Conservation (phyloP, 495 filamentous ascomycete genomes). For the Aspergillus asperescens region DNA sequence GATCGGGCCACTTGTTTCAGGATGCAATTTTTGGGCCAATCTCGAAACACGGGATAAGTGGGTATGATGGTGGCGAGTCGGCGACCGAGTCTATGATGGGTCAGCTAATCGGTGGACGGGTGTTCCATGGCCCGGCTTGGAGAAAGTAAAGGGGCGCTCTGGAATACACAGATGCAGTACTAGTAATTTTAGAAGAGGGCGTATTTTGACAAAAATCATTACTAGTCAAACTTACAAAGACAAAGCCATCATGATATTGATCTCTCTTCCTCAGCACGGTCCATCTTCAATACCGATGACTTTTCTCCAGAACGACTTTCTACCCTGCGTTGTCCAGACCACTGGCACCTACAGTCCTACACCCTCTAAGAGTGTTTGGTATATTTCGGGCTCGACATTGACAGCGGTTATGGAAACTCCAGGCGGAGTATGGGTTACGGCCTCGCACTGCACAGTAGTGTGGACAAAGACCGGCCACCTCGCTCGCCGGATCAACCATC, state of each 20-base stretch:
- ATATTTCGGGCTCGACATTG: too few relatives aligned
- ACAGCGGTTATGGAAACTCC: too few relatives aligned
- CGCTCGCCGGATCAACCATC: background rate
- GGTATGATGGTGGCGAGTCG: background rate
- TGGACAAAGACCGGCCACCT: background rate
- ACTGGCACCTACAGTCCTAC: too few relatives aligned
- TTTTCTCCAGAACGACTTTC: background rate
- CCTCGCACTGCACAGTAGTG: too few relatives aligned
- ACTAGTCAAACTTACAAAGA: too few relatives aligned
- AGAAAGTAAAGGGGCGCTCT: background rate
- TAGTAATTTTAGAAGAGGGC: too few relatives aligned
- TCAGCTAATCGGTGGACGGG: background rate
- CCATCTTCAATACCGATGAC: background rate
- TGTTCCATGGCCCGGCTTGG: background rate
- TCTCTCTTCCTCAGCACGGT: background rate
- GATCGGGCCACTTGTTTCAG: conserved; percentile 1
- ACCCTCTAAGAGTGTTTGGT: too few relatives aligned
- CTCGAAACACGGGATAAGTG: conserved; percentile 2
- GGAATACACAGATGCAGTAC: too few relatives aligned
- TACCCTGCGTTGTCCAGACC: too few relatives aligned
- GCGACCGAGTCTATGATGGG: too few relatives aligned
- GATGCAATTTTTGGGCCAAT: background rate
- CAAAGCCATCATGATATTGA: background rate
- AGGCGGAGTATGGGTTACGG: too few relatives aligned
- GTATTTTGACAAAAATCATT: too few relatives aligned